Evolutionary conservation across 768 basidiomycete species (phyloP).

Genomic region (Naganishia onofrii): DNA sequence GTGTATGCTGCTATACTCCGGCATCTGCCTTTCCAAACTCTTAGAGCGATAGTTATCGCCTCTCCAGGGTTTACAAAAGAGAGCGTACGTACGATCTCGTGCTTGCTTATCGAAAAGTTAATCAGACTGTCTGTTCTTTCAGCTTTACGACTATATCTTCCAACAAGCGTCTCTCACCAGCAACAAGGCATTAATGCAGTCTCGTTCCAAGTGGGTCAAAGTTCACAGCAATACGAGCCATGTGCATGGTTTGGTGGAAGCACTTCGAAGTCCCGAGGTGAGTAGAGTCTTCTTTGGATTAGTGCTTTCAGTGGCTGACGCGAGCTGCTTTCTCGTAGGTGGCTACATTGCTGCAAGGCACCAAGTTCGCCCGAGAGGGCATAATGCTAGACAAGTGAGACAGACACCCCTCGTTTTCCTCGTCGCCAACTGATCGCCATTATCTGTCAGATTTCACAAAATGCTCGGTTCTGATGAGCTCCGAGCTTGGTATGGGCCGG

Average conservation of each 20-base stretch:
- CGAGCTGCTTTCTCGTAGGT: neutral
- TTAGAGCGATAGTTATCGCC: slow-evolving; percentile 91
- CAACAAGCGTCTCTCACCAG: slow-evolving; percentile 71
- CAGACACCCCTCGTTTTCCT: neutral
- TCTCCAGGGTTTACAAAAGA: slow-evolving; percentile 96
- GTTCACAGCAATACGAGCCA: slow-evolving; percentile 91
- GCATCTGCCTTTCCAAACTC: slow-evolving; percentile 78
- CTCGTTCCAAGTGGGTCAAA: slow-evolving; percentile 79
- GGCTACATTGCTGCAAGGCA: slow-evolving; percentile 53
- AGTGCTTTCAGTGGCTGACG: neutral
- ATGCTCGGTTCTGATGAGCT: slow-evolving; percentile 93
- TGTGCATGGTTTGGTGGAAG: slow-evolving; percentile 92
- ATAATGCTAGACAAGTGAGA: slow-evolving; percentile 79
- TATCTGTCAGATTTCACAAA: slow-evolving; percentile 77
- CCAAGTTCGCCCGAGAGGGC: slow-evolving; percentile 93
- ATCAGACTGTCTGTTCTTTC: neutral
- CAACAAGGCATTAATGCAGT: slow-evolving; percentile 76
- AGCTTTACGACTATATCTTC: slow-evolving; percentile 70
- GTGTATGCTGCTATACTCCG: slow-evolving; percentile 82
- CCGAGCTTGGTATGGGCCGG: slow-evolving; percentile 97
- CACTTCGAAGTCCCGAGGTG: slow-evolving; percentile 90
- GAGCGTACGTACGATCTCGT: slow-evolving; percentile 59
- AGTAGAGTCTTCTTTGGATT: neutral
- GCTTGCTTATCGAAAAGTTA: too few species aligned
- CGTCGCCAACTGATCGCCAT: too few species aligned